phyloP scores from a whole-genome alignment of 306 rosid species.

The Pyrus betulifolia region DNA sequence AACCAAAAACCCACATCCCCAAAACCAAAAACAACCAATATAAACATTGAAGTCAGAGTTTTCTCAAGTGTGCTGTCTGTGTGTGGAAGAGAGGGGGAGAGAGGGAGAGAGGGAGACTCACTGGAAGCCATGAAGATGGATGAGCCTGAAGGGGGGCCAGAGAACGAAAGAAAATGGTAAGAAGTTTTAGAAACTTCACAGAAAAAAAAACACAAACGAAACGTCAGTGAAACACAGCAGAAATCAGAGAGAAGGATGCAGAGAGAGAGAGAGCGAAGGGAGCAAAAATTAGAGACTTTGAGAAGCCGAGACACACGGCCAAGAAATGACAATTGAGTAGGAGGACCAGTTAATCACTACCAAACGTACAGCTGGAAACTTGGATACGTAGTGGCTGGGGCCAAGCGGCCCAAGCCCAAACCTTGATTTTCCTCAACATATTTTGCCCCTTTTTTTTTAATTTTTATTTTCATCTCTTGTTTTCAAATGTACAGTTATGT shows the following conservation, averaged over 20 bases:
- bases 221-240: neutral
- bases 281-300: neutral
- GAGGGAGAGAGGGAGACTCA: conserved; percentile 28
- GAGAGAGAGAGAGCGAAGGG: neutral
- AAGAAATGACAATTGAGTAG: neutral
- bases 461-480: no score
- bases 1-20: neutral
- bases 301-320: neutral
- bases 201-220: neutral
- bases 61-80: neutral
- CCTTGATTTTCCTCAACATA: neutral
- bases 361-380: neutral
- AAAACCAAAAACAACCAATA: neutral
- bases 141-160: neutral
- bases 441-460: neutral
- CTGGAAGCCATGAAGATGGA: conserved; percentile 55
- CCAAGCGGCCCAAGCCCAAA: conserved; percentile 3
- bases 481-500: neutral
- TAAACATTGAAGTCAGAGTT: neutral
- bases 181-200: neutral
- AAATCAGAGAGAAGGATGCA: neutral
- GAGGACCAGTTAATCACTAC: neutral
- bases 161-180: neutral
- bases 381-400: neutral
- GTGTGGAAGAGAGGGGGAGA: neutral